Evolutionary conservation across 2,329 filamentous ascomycete genomes (phyloP).

Genomic region (Camillea tinctor): DNA sequence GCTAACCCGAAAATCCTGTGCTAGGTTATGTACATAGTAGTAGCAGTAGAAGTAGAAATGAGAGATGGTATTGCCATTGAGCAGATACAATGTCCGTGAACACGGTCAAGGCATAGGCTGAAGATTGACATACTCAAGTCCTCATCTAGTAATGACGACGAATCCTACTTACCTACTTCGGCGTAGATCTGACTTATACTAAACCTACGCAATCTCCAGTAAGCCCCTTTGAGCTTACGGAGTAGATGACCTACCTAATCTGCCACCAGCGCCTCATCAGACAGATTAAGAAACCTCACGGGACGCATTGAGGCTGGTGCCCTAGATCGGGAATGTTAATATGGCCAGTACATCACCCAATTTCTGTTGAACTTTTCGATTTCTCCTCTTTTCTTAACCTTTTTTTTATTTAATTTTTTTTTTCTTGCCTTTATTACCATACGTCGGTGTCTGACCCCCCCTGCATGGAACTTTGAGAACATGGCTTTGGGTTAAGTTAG

Average conservation of each 20-base stretch:
- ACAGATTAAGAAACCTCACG: background rate
- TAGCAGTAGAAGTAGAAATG: too few relatives aligned
- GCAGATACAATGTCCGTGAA: background rate
- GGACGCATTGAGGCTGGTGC: background rate
- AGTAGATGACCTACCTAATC: conserved; percentile 1
- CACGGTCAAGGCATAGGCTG: background rate
- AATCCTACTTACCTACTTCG: background rate
- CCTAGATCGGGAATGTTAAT: background rate
- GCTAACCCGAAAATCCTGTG: conserved; percentile 5
- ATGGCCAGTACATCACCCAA: background rate
- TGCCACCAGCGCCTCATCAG: conserved; percentile 8
- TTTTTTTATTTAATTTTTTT: background rate
- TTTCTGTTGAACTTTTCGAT: background rate
- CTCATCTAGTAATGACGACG: background rate
- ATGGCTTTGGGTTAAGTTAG: background rate
- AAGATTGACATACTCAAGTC: conserved; percentile 1
- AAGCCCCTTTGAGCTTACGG: conserved; percentile 9
- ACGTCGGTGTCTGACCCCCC: background rate
- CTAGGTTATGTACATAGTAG: background rate
- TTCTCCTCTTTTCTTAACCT: too few relatives aligned
- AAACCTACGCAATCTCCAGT: conserved; percentile 13
- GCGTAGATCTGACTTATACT: background rate
- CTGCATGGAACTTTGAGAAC: background rate
- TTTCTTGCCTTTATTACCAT: background rate
- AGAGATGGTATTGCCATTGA: too few relatives aligned